Evolutionary conservation across 2,329 filamentous ascomycete genomes (phyloP).

Genomic region (Pseudogymnoascus sp.): DNA sequence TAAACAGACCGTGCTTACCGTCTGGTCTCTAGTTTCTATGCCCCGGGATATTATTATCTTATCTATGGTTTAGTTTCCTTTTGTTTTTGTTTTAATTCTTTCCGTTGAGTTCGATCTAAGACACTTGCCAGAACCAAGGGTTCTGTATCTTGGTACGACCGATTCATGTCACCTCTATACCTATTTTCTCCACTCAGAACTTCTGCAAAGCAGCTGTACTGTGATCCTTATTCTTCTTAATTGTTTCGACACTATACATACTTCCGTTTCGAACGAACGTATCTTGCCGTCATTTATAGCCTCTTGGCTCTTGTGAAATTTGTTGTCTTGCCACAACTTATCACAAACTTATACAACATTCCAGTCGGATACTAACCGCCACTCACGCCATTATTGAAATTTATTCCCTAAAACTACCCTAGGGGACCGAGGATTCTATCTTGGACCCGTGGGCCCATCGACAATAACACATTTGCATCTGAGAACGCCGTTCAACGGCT

Average conservation of each 20-base stretch:
- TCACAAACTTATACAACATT: not conserved
- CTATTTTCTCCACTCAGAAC: not conserved
- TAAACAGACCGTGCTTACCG: not conserved
- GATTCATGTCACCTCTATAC: not conserved
- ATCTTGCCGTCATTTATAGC: not conserved
- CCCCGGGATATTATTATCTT: not conserved
- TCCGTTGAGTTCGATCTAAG: not conserved
- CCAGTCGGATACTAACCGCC: not conserved
- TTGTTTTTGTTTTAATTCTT: not conserved
- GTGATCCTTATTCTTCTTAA: not conserved
- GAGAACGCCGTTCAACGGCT: not conserved
- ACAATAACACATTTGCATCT: not conserved
- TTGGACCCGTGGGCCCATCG: slow-evolving; percentile 4
- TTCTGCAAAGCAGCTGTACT: not conserved
- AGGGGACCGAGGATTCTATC: not conserved
- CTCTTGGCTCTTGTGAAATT: not conserved
- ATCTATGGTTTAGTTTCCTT: not conserved
- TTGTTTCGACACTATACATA: not conserved
- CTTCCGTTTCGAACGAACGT: not conserved
- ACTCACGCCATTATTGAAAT: not conserved
- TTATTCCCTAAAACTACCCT: not conserved
- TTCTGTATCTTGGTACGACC: not conserved
- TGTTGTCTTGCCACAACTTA: not conserved
- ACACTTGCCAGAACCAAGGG: not conserved
- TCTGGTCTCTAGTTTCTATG: not conserved